phyloP scores from a whole-genome alignment of 2,329 filamentous ascomycete species.

The Colletotrichum sp. region DNA sequence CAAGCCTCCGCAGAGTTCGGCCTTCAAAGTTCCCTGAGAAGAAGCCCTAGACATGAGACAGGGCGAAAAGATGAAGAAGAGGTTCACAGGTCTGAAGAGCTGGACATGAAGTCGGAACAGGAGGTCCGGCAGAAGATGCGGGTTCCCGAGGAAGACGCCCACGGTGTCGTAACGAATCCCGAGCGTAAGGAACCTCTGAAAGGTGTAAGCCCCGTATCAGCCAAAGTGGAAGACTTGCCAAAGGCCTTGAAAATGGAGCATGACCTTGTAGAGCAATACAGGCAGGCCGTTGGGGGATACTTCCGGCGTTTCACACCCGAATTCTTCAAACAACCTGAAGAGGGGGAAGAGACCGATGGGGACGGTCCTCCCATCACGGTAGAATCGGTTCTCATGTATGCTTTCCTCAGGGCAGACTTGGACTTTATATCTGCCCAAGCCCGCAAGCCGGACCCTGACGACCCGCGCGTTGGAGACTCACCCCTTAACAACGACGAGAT shows the following conservation, averaged over 20 bases:
- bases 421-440: constrained; percentile 94
- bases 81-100: constrained; percentile 34
- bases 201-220: constrained; percentile 49
- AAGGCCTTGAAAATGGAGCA: constrained; percentile 74
- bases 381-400: constrained; percentile 84
- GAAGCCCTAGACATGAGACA: constrained; percentile 32
- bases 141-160: constrained; percentile 33
- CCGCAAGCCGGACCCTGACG: constrained; percentile 75
- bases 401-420: constrained; percentile 90
- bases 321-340: constrained; percentile 62
- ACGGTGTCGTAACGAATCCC: constrained; percentile 37
- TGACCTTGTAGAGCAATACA: constrained; percentile 78
- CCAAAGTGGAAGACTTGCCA: constrained; percentile 57
- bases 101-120: constrained; percentile 56
- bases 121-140: constrained; percentile 45
- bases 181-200: constrained; percentile 40
- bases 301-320: constrained; percentile 89
- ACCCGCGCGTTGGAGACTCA: constrained; percentile 72
- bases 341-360: constrained; percentile 6
- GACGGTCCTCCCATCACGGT: constrained; percentile 59
- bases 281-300: constrained; percentile 87
- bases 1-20: constrained; percentile 78
- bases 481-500: constrained; percentile 88
- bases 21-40: constrained; percentile 75
- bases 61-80: constrained; percentile 31